Evolutionary conservation across 192 early-diverging fungal genomes (phyloP), one percentile per base, ranked within the genome.

Genomic region (Rhizoclosmatium globosum): DNA sequence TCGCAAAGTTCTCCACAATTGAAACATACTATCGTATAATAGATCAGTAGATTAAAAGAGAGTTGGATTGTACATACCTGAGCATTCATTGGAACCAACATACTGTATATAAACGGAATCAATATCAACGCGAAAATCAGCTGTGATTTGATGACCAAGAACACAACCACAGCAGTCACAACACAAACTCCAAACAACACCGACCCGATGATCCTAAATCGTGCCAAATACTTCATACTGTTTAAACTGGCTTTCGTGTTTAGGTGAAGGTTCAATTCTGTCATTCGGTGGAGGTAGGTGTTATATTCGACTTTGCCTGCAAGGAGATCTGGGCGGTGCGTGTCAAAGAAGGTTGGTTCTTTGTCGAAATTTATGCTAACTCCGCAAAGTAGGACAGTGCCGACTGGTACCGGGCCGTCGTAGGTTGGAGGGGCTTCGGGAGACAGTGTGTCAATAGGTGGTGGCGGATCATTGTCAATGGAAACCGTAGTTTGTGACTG

Each of bases 221-320:
- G 31, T 31, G 31, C 31, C 31, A 31, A 31, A 31, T 31, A 31
- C 31, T 31, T 31, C 31, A 31, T 31, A 31, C 31, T 31, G 31
- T 31, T 31, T 31, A 31, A 31, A 31, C 31, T 31, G 31, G 31
- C 31, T 31, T 31, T 31, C 31, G 31, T 31, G 31, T 31, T 31
- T 0, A 31, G 31, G 7, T 50, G 7, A 38, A 43, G 17, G 38
- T 71, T 71, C 17, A 71, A 50, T 2, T n/a, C 42, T 7, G 11
- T n/a, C 70, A 71, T 71, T 23, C 70, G 46, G 21, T 46, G 19
- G 2, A 43, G 17, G 47, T 71, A 71, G 17, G 53, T 57, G n/a
- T 56, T 9, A 38, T 71, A 56, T 57, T 46, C 15, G 53, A 71
- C n/a, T 23, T 58, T 50, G 70, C 56, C 53, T 23, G 15, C 70